Evolutionary conservation across 345 rosid genomes (phyloP).

Genomic region (Euphorbia peplus): DNA sequence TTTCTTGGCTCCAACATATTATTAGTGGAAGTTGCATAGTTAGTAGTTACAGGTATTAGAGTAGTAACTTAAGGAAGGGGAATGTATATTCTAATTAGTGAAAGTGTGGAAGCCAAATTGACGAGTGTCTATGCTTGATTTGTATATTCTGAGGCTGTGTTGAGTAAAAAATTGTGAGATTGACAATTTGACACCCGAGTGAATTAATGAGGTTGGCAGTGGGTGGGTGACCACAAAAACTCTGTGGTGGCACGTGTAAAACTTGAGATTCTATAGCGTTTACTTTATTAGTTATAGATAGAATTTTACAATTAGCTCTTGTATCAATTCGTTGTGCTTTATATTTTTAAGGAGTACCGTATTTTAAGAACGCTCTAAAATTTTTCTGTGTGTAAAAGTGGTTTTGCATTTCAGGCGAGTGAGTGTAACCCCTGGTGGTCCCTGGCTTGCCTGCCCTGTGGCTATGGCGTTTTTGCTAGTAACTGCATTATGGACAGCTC

Average conservation of each 20-base stretch:
- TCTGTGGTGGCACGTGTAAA: background rate
- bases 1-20: background rate
- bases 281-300: too few relatives aligned
- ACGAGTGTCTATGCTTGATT: background rate
- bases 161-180: background rate
- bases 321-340: too few relatives aligned
- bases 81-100: background rate
- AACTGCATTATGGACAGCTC: slow-evolving; percentile 5
- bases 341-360: too few relatives aligned
- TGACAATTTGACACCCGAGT: background rate
- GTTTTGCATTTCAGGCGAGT: background rate
- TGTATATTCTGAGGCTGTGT: background rate
- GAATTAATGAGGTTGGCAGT: background rate
- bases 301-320: too few relatives aligned
- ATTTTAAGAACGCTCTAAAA: too few relatives aligned
- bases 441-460: slow-evolving; percentile 5
- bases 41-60: background rate
- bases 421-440: background rate
- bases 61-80: background rate
- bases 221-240: background rate
- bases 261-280: too few relatives aligned
- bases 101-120: background rate
- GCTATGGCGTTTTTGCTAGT: background rate
- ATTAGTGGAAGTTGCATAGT: too few relatives aligned
- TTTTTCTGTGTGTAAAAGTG: too few relatives aligned